A percentile compares a stretch with the other conserved stretches of the same genome.
Conservation (phyloP, 2,329 filamentous ascomycete genomes). For the Thermoascus crustaceus region DNA sequence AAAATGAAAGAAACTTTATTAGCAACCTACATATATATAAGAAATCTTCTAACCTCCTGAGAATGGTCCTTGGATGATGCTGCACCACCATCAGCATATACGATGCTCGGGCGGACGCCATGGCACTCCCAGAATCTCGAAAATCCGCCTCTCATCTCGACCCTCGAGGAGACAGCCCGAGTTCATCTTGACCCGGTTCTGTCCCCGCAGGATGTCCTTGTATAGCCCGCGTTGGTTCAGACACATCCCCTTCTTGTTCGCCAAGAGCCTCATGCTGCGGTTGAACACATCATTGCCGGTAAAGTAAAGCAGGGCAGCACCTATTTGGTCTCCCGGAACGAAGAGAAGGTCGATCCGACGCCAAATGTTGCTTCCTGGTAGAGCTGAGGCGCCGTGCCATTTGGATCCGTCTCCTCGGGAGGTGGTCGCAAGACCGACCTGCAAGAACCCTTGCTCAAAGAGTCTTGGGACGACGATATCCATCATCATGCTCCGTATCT, state of each 20-base stretch:
- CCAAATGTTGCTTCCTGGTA: constrained; percentile 58
- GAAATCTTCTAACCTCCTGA: too few relatives aligned
- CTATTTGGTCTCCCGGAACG: constrained; percentile 70
- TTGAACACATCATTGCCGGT: constrained; percentile 96
- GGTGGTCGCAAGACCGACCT: constrained; percentile 56
- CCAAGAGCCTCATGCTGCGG: constrained; percentile 70
- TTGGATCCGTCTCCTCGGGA: constrained; percentile 58
- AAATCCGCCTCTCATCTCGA: constrained; percentile 68
- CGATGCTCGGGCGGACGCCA: constrained; percentile 72
- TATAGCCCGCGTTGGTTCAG: constrained; percentile 79
- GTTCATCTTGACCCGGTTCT: constrained; percentile 51
- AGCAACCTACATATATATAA: too few relatives aligned
- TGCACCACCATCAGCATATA: constrained; percentile 61
- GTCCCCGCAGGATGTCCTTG: constrained; percentile 57
- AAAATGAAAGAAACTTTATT: too few relatives aligned
- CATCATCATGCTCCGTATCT: constrained; percentile 56
- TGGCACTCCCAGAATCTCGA: constrained; percentile 71
- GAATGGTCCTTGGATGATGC: too few relatives aligned
- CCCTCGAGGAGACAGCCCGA: constrained; percentile 67
- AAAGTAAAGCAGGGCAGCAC: constrained; percentile 86
- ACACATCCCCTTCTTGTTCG: constrained; percentile 71
- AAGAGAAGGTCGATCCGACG: constrained; percentile 76
- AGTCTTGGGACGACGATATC: constrained; percentile 56
- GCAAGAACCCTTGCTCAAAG: constrained; percentile 56
- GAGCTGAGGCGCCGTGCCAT: constrained; percentile 78